phyloP scores from a whole-genome alignment of 192 early-diverging fungal species.

The Entomortierella parvispora region DNA sequence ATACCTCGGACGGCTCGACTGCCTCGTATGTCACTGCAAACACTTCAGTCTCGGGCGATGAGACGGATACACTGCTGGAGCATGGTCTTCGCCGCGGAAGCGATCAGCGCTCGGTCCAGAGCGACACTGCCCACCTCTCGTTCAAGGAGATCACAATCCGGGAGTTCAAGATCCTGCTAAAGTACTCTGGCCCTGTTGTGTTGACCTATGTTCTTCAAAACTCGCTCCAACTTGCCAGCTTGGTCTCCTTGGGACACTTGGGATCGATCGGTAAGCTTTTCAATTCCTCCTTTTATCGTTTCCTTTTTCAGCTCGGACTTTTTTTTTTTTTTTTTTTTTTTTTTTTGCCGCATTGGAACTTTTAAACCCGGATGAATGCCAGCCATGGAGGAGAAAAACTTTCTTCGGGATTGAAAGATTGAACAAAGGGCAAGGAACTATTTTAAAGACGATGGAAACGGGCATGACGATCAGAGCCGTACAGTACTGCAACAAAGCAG shows the following conservation, averaged over 20 bases:
- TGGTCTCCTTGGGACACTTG: constrained; percentile 70
- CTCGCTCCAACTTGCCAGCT: constrained; percentile 67
- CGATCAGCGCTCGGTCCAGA: background rate
- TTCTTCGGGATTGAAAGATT: too few species aligned
- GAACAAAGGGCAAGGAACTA: too few species aligned
- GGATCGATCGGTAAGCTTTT: constrained; percentile 28
- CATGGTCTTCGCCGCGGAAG: background rate
- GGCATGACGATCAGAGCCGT: too few species aligned
- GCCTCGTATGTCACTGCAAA: constrained; percentile 9
- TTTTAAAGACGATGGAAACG: too few species aligned
- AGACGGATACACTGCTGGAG: constrained; percentile 4
- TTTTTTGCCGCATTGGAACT: too few species aligned
- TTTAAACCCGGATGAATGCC: too few species aligned
- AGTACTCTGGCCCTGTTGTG: constrained; percentile 59
- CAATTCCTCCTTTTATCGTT: background rate
- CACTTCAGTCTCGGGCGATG: background rate
- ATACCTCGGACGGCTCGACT: constrained; percentile 4
- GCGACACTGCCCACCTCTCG: background rate
- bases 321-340: too few species aligned
- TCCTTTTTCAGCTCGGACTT: too few species aligned
- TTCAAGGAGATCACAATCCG: constrained; percentile 5
- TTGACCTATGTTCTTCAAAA: constrained; percentile 72
- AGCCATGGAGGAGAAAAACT: too few species aligned
- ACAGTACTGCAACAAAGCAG: too few species aligned
- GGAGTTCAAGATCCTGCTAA: constrained; percentile 25